A percentile compares a stretch with the other conserved stretches of the same genome.
These are phyloP conservation scores for Phytophthora cryptogea DNA, from an alignment of 352 stramenopile species.

Conservation along the genomic window DNA sequence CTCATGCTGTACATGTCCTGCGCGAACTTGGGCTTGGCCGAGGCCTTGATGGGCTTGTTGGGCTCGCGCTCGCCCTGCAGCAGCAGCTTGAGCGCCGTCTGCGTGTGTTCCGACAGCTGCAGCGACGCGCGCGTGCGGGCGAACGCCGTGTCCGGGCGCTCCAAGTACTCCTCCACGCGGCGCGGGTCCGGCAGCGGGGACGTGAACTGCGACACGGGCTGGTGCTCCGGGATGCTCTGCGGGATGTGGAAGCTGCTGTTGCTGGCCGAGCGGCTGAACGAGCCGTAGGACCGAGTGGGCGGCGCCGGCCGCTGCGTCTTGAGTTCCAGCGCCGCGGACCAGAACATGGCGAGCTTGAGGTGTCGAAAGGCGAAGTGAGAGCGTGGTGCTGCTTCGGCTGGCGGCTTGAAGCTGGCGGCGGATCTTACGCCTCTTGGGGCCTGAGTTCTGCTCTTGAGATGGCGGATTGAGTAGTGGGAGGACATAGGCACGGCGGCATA, in stretches of 20 bases:
- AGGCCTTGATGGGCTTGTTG: conserved; percentile 5
- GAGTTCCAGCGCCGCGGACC: conserved; percentile 71
- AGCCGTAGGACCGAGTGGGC: conserved; percentile 53
- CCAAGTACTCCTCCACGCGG: conserved; percentile 36
- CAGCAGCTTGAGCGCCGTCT: conserved; percentile 43
- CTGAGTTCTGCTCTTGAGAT: conserved; percentile 16
- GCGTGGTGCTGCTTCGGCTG: not conserved
- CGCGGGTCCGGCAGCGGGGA: conserved; percentile 38
- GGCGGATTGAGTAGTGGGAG: conserved; percentile 10
- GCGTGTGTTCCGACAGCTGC: conserved; percentile 31
- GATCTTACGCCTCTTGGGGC: conserved; percentile 20
- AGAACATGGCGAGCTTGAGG: conserved; percentile 53
- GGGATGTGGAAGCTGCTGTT: conserved; percentile 61
- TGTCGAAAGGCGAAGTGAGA: conserved; percentile 18
- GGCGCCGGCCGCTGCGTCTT: conserved; percentile 43
- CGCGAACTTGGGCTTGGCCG: conserved; percentile 13
- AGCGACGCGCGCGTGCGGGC: conserved; percentile 31
- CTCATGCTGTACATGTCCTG: conserved; percentile 32
- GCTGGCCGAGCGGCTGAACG: conserved; percentile 47
- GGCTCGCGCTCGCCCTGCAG: conserved; percentile 24
- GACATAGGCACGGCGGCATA: conserved; percentile 10
- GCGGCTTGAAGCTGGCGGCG: conserved; percentile 7
- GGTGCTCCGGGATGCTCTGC: conserved; percentile 78
- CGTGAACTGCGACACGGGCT: conserved; percentile 64
- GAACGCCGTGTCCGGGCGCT: conserved; percentile 30